Percentiles rank a stretch among this genome's conserved stretches.
These are phyloP conservation scores for Mortierella sp. DNA, from an alignment of 371 early-diverging fungal species.

Conservation along the genomic window DNA sequence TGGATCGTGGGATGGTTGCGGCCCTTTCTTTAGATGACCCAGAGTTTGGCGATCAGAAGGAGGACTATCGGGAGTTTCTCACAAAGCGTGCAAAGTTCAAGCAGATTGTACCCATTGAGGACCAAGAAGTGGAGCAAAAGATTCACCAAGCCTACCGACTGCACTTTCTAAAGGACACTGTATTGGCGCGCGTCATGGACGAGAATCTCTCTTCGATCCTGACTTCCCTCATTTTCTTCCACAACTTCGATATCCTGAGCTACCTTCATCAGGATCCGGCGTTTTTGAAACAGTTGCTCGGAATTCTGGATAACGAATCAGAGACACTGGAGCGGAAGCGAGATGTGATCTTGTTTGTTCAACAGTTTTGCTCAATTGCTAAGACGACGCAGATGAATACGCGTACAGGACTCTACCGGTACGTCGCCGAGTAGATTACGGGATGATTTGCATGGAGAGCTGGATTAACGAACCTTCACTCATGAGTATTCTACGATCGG, in stretches of 20 bases:
- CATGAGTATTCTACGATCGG: background rate
- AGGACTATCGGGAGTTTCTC: slow-evolving; percentile 77
- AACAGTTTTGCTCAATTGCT: slow-evolving; percentile 78
- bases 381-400: slow-evolving; percentile 71
- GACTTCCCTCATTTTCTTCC: slow-evolving; percentile 78
- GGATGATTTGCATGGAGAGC: too few relatives aligned
- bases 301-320: slow-evolving; percentile 63
- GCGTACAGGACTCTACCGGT: slow-evolving; percentile 67
- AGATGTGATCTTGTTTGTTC: slow-evolving; percentile 79
- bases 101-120: slow-evolving; percentile 81
- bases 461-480: background rate
- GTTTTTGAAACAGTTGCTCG: slow-evolving; percentile 75
- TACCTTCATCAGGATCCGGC: slow-evolving; percentile 73
- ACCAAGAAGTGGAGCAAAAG: slow-evolving; percentile 70
- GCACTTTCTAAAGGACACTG: slow-evolving; percentile 85
- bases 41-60: slow-evolving; percentile 71
- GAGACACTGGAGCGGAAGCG: slow-evolving; percentile 61
- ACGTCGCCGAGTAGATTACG: too few relatives aligned
- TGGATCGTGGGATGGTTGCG: background rate
- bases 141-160: slow-evolving; percentile 87
- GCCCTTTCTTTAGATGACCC: slow-evolving; percentile 69
- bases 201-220: slow-evolving; percentile 77
- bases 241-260: slow-evolving; percentile 82
- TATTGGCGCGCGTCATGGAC: slow-evolving; percentile 76
- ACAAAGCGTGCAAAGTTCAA: slow-evolving; percentile 69